Evolutionary conservation across 2,329 filamentous ascomycete species (phyloP).

Genomic region (Fusarium oxysporum): DNA sequence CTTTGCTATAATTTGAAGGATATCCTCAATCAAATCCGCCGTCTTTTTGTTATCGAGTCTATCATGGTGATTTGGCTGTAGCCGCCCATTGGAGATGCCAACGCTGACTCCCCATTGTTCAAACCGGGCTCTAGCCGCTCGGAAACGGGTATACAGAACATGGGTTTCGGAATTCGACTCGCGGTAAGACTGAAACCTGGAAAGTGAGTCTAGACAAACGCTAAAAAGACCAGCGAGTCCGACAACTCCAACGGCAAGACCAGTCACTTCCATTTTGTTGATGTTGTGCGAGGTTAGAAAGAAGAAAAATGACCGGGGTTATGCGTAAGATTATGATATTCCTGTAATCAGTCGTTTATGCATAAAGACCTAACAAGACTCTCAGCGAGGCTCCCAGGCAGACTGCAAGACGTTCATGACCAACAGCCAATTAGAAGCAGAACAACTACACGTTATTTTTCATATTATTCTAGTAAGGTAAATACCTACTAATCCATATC

Average conservation of each 20-base stretch:
- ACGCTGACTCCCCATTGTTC: conserved; percentile 24
- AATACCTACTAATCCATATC: not conserved
- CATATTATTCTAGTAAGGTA: not conserved
- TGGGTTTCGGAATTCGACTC: conserved; percentile 23
- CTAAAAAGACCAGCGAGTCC: conserved; percentile 34
- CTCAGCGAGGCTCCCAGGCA: not conserved
- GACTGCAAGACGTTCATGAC: not conserved
- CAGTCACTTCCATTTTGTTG: not conserved
- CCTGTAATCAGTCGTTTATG: not conserved
- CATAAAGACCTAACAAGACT: not conserved
- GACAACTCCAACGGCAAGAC: not conserved
- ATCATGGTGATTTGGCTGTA: not conserved
- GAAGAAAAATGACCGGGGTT: fast-evolving
- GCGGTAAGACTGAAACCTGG: conserved; percentile 28
- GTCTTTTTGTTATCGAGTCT: not conserved
- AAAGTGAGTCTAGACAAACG: conserved; percentile 35
- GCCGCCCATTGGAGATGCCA: conserved; percentile 4
- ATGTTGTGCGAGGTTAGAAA: fast-evolving
- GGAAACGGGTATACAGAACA: conserved; percentile 20
- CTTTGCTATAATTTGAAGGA: not conserved
- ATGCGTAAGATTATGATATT: not conserved
- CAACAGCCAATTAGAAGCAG: not conserved
- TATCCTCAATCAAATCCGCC: fast-evolving
- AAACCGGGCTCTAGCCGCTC: conserved; percentile 23
- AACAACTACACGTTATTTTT: fast-evolving